Conservation (phyloP, 108 stramenopile genomes). For the Fragilariopsis cylindrus region DNA sequence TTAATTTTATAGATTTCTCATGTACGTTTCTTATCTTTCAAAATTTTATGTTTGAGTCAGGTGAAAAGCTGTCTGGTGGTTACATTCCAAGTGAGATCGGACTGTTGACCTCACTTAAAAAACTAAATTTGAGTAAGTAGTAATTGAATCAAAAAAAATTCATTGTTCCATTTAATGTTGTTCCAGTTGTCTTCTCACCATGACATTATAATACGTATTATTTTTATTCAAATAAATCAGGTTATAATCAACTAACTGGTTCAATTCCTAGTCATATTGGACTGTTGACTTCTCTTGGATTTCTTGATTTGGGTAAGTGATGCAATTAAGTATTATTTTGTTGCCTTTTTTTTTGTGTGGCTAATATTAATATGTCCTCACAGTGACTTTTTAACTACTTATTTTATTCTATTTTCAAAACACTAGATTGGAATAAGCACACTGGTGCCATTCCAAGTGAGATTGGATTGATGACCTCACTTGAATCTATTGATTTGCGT, state of each 20-base stretch:
- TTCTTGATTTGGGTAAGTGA: conserved; percentile 5
- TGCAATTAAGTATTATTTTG: neutral
- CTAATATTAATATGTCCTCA: neutral
- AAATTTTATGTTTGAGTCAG: neutral
- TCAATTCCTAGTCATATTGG: conserved; percentile 27
- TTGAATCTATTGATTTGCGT: conserved; percentile 18
- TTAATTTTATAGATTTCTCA: no score
- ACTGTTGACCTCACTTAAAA: neutral
- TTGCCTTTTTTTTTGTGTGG: neutral
- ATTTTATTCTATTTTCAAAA: neutral
- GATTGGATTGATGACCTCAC: conserved; percentile 14
- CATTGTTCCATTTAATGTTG: neutral
- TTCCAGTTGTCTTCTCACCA: neutral
- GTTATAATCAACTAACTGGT: neutral
- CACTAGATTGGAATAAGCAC: conserved; percentile 33
- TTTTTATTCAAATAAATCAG: neutral
- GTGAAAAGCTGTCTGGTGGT: neutral
- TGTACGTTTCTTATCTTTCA: no score
- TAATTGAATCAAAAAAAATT: neutral
- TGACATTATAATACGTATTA: neutral
- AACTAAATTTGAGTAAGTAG: neutral
- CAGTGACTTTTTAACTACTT: neutral
- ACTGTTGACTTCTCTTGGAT: conserved; percentile 14
- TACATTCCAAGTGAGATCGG: conserved; percentile 5
- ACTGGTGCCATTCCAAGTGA: conserved; percentile 27